Evolutionary conservation across 1,284 basidiomycete genomes (phyloP), one percentile per base, ranked within the genome.

Genomic region (Ustilago shanxiensis): DNA sequence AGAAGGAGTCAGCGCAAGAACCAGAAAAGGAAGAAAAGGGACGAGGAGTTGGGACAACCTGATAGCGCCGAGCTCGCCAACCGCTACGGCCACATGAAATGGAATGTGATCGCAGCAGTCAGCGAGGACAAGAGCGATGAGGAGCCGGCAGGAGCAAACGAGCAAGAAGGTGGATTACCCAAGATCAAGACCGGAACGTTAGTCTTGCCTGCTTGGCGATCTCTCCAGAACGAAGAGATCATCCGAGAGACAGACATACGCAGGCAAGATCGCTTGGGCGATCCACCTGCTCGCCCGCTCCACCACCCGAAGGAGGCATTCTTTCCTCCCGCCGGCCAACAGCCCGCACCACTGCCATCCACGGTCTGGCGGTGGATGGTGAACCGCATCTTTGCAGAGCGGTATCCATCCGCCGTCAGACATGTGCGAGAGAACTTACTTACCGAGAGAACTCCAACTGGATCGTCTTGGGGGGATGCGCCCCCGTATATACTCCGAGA

Each of bases 341-440:
- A 51, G 8, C 50, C 22, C 26, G 11, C 22, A 26, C 47, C 28
- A 26, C 50, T 29, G 16, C 26, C 26, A 29, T 11, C 50, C 16
- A 33, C 31, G 11, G 28, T 51, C 50, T 51, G n/a, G 8, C 26
- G 28, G 50, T 51, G 50, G 50, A 51, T 51, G 50, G 50, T 51
- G 13, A 51, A 26, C 50, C 13, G 14, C 13, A 14, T 51, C 50
- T 51, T 28, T 14, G 26, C 50, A 18, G 28, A 29, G 8, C 26
- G 28, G 22, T 51, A 28, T 26, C 50, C 50, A 28, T 28, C 26
- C 26, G 28, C 50, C 50, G n/a, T 29, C 14, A 28, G 50, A 51
- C 8, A 10, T 4, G 50, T 51, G 6, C 16, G 24, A 28, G 10
- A 10, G n/a, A 51, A 51, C 14, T 7, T 51, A 51, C 50, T 31